Evolutionary conservation across 306 rosid genomes (phyloP).

Genomic region (Mucuna pruriens): DNA sequence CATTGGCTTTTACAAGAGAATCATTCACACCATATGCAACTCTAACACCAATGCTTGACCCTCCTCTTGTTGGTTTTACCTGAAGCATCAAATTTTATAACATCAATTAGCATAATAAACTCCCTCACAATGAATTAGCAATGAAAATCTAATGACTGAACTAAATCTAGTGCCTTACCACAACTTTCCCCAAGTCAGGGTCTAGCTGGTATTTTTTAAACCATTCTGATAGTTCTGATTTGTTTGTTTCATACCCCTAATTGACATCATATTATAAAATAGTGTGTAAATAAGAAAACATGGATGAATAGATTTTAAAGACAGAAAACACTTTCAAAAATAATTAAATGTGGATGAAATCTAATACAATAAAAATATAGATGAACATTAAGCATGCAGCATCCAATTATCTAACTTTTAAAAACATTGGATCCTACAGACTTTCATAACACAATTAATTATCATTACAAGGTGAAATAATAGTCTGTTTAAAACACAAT

Average conservation of each 20-base stretch:
- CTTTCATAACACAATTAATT: not conserved
- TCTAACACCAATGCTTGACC: slow-evolving; percentile 92
- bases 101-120: slow-evolving; percentile 26
- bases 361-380: not conserved
- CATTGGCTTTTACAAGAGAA: slow-evolving; percentile 70
- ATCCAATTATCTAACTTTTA: not conserved
- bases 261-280: slow-evolving; percentile 42
- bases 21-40: slow-evolving; percentile 91
- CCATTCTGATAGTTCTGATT: slow-evolving; percentile 77
- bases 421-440: not conserved
- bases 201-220: slow-evolving; percentile 70
- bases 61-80: slow-evolving; percentile 95
- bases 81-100: slow-evolving; percentile 40
- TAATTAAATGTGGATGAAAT: not conserved
- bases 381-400: slow-evolving; percentile 25
- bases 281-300: not conserved
- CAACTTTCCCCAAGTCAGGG: slow-evolving; percentile 79
- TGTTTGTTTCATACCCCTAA: slow-evolving; percentile 64
- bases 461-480: slow-evolving; percentile 23
- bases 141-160: slow-evolving; percentile 25
- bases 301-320: not conserved
- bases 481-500: slow-evolving; percentile 22
- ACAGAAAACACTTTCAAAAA: slow-evolving; percentile 13
- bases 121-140: slow-evolving; percentile 19
- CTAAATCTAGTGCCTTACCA: slow-evolving; percentile 67